Percentiles rank a stretch among this genome's conserved stretches.
These are phyloP conservation scores for Aspergillus affinis DNA, from an alignment of 495 filamentous ascomycete genomes.

Conservation along the genomic window DNA sequence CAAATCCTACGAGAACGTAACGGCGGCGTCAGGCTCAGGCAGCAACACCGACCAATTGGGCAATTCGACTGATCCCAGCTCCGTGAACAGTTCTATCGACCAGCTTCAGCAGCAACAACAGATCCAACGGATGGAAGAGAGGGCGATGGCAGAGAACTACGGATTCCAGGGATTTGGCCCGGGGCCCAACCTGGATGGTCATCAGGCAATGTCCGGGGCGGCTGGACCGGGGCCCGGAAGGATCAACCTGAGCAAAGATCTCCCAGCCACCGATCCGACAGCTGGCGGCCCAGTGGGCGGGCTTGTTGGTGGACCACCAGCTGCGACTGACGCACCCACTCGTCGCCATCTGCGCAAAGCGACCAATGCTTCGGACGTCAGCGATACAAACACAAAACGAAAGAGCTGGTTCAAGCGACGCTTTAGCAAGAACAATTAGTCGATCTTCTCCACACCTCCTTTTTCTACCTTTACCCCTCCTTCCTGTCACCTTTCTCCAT, in stretches of 20 bases:
- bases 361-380: slow-evolving; percentile 17
- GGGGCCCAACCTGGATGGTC: slow-evolving; percentile 30
- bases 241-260: slow-evolving; percentile 15
- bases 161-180: slow-evolving; percentile 53
- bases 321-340: slow-evolving; percentile 28
- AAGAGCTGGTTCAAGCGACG: slow-evolving; percentile 85
- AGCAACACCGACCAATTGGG: slow-evolving; percentile 66
- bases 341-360: slow-evolving; percentile 32
- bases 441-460: not conserved
- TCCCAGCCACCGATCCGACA: slow-evolving; percentile 23
- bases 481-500: slow-evolving; percentile 12
- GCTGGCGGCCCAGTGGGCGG: slow-evolving; percentile 22
- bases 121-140: slow-evolving; percentile 40
- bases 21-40: slow-evolving; percentile 66
- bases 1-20: slow-evolving; percentile 78
- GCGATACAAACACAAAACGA: slow-evolving; percentile 59
- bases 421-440: slow-evolving; percentile 64
- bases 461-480: slow-evolving; percentile 23
- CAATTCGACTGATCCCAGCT: slow-evolving; percentile 87
- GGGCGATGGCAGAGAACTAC: slow-evolving; percentile 54
- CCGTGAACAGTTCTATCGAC: slow-evolving; percentile 86
- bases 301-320: slow-evolving; percentile 19
- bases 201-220: slow-evolving; percentile 8
- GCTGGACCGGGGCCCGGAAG: slow-evolving; percentile 15
- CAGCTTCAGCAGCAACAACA: slow-evolving; percentile 58